Evolutionary conservation across 495 filamentous ascomycete genomes (phyloP), one percentile per base, ranked within the genome.

Genomic region (Immersiella caudata): DNA sequence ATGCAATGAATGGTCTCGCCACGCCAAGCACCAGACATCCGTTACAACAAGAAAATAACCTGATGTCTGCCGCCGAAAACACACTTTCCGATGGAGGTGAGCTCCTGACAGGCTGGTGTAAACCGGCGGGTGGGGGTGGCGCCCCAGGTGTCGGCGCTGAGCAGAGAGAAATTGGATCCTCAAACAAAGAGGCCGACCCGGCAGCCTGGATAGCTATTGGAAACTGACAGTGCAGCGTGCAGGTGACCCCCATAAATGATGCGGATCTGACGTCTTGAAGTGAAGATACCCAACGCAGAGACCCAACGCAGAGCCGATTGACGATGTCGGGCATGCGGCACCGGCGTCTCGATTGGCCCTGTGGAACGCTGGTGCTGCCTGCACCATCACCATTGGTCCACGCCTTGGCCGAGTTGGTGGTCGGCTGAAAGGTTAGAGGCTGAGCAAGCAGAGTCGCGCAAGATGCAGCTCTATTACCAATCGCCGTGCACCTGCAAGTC

Each of bases 381-480:
- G n/a, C 24, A n/a, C 49, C 6, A 12, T 29, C 12, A 6, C 52
- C 52, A 65, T 65, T 65, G 63, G 63, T 57, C 63, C 63, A 65
- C 33, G 63, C 24, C 20, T 50, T 11, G 52, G 52, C 33, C 35
- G 29, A 26, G 27, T 49, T 52, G 51, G 62, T 49, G 50, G 62
- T 40, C 24, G 63, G 29, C 18, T 26, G 57, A 18, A 51, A 35
- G 57, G 18, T 46, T 16, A 36, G 7, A 60, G 62, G 66, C 50
- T 63, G 66, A 63, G 60, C 66, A 64, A 68, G 66, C 66, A 64
- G 54, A 25, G 50, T 22, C 25, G 51, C 33, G 35, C 35, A 52
- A 26, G 25, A 58, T 50, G 66, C 60, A 64, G 52, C 18, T 33
- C 49, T 46, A 63, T 68, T 63, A 63, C 60, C 66, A 68, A 64